These are phyloP conservation scores for Fusarium nodosum DNA, from an alignment of 2,329 filamentous ascomycete genomes.

Conservation along the genomic window DNA sequence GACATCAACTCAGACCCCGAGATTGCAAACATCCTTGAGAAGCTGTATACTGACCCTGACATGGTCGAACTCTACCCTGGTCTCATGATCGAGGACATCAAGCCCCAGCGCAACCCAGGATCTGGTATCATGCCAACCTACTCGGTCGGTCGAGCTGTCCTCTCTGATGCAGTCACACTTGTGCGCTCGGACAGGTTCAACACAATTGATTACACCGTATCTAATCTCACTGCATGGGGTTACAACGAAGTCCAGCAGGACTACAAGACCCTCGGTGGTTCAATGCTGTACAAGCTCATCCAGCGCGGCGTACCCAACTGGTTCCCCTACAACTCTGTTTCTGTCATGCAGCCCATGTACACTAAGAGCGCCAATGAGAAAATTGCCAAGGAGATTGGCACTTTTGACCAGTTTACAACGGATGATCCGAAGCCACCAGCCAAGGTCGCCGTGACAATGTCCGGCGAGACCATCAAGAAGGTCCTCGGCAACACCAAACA, in stretches of 20 bases:
- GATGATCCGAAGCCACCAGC: conserved; percentile 55
- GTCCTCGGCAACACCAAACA: conserved; percentile 51
- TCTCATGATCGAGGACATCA: conserved; percentile 71
- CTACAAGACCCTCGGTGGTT: conserved; percentile 57
- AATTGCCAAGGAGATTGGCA: conserved; percentile 58
- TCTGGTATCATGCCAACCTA: conserved; percentile 56
- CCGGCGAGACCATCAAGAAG: conserved; percentile 51
- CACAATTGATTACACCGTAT: conserved; percentile 62
- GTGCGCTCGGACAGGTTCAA: conserved; percentile 72
- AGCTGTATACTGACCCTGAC: conserved; percentile 73
- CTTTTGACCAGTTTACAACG: conserved; percentile 51
- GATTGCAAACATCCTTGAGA: conserved; percentile 67
- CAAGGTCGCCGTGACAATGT: conserved; percentile 48
- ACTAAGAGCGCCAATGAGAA: conserved; percentile 58
- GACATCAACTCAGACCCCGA: conserved; percentile 70
- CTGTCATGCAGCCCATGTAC: conserved; percentile 62
- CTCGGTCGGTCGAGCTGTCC: conserved; percentile 67
- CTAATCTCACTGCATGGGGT: conserved; percentile 61
- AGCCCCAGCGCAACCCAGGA: conserved; percentile 65
- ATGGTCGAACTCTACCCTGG: conserved; percentile 79
- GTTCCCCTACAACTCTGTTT: conserved; percentile 60
- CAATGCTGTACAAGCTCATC: conserved; percentile 62
- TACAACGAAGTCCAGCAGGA: conserved; percentile 54
- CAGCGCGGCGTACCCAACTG: conserved; percentile 61
- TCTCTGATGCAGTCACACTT: conserved; percentile 71